Evolutionary conservation across 352 stramenopile species (phyloP), one percentile per base, ranked within the genome.

Genomic region (Phytophthora tentaculata): DNA sequence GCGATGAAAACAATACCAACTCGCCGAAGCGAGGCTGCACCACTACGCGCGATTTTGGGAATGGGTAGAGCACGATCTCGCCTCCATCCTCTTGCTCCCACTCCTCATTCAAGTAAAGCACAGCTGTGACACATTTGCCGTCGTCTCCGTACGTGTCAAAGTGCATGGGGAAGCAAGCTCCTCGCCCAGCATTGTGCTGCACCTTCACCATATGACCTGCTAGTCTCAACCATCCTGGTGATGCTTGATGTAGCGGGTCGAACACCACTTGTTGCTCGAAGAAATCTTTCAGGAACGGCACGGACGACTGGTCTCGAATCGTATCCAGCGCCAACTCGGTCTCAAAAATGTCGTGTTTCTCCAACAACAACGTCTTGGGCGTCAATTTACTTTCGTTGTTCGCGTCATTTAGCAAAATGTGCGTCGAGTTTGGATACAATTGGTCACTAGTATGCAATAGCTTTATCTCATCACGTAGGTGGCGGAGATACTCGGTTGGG

Each of bases 141-240:
- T 93, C 84, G 67, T 90, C 81, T 1, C 87, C 88, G 55, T 92
- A 93, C 35, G 88, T 86, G 67, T 97, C 89, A 45, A 92, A 96
- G 56, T 97, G 89, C 73, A 91, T 78, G 0, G 89, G 89, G 57
- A 97, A 97, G 66, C 88, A 96, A 2, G 86, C 89, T 16, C 88
- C 86, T 53, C 64, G 53, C 51, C 89, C 89, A 52, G 86, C 73
- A 54, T 92, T 97, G 55, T 85, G 80, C 67, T 97, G 89, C 12
- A 96, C 64, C 67, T 97, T 95, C 56, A 93, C 54, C 81, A 92
- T 90, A 52, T 85, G 76, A 12, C 68, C 75, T 14, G 58, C 56
- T 17, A 92, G 59, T 12, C 57, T 65, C 14, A 93, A 55, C 79
- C 84, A 88, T 10, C 59, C 2, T 2, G 78, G 82, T 53, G 85